Conservation (phyloP, 2,329 filamentous ascomycete genomes). For the Dryadomyces quercus-mongolicae region DNA sequence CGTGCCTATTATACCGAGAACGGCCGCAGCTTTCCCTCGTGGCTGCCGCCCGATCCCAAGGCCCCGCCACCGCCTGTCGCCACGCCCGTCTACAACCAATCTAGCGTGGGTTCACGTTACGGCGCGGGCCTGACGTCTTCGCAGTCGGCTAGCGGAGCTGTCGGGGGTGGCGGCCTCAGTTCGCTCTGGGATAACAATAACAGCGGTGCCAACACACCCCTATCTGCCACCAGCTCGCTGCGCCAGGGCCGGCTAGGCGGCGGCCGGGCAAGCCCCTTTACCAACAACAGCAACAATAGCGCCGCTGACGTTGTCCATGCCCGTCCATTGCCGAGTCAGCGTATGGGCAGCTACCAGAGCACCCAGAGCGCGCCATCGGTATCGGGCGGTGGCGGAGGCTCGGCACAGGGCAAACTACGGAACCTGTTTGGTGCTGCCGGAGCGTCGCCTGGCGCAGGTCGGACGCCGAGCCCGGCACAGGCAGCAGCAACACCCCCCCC, state of each 20-base stretch:
- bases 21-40: conserved; percentile 64
- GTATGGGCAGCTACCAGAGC: conserved; percentile 63
- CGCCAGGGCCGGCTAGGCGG: conserved; percentile 23
- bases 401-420: conserved; percentile 72
- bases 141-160: not conserved
- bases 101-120: conserved; percentile 41
- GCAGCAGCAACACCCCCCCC: conserved; percentile 7
- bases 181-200: conserved; percentile 45
- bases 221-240: conserved; percentile 27
- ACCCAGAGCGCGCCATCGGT: conserved; percentile 19
- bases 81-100: conserved; percentile 32
- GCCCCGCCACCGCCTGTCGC: conserved; percentile 39
- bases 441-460: conserved; percentile 18
- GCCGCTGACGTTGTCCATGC: conserved; percentile 26
- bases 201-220: conserved; percentile 21
- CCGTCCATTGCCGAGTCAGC: conserved; percentile 59
- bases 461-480: conserved; percentile 20
- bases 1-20: conserved; percentile 90
- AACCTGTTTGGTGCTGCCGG: conserved; percentile 57
- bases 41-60: conserved; percentile 88
- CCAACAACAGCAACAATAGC: conserved; percentile 15
- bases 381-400: conserved; percentile 27
- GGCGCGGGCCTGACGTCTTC: conserved; percentile 19
- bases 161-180: conserved; percentile 27
- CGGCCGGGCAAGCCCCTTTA: conserved; percentile 15